Evolutionary conservation across 75 land plant species (phyloP).

Genomic region (Cunninghamia lanceolata): DNA sequence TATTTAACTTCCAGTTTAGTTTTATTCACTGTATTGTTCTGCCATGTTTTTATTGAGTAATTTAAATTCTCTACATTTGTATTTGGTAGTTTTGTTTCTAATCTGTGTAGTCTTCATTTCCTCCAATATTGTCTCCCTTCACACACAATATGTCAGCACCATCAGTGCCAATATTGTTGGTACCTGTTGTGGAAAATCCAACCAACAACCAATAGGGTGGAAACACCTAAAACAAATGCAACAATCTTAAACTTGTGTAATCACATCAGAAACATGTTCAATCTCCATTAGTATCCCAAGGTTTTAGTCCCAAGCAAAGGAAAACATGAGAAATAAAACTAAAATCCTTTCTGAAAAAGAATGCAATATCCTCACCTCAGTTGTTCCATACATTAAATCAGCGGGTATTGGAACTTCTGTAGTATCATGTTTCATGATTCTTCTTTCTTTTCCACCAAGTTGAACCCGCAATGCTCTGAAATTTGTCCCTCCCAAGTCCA

Average conservation of each 20-base stretch:
- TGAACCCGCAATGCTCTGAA: constrained; percentile 73
- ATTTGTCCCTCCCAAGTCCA: constrained; percentile 93
- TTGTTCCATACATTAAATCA: constrained; percentile 59
- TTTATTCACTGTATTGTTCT: background rate
- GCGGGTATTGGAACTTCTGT: constrained; percentile 63
- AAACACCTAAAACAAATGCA: background rate
- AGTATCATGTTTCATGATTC: constrained; percentile 34
- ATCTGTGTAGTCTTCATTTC: background rate
- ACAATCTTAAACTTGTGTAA: background rate
- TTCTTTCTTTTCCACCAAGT: constrained; percentile 55
- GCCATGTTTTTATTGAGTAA: background rate
- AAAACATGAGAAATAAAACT: background rate
- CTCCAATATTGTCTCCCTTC: background rate
- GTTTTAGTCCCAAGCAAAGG: background rate
- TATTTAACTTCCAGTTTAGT: background rate
- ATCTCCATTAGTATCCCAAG: background rate
- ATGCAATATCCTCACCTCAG: constrained; percentile 47
- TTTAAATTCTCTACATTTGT: background rate
- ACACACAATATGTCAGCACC: background rate
- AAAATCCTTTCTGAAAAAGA: background rate
- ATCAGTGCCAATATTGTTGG: background rate
- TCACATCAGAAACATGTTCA: background rate
- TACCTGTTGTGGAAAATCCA: background rate
- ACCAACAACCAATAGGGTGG: no score
- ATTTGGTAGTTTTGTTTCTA: background rate